Percentiles rank a stretch among this genome's conserved stretches.
Conservation (phyloP, 2,329 filamentous ascomycete genomes). For the Celoporthe dispersa region DNA sequence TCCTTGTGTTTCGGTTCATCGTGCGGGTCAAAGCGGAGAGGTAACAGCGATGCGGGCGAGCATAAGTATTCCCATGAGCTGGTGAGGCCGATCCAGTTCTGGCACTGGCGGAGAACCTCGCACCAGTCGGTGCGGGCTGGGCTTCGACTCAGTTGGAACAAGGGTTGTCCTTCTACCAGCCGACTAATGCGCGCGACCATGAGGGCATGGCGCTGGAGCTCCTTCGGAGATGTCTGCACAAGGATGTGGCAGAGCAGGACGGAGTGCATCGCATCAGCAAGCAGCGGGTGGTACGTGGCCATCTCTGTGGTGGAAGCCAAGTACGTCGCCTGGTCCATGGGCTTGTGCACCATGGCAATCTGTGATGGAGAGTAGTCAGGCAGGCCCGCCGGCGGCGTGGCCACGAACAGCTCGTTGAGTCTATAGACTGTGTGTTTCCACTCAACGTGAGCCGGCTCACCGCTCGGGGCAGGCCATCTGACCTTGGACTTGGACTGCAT, state of each 20-base stretch:
- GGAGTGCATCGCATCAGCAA: conserved; percentile 78
- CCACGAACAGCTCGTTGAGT: conserved; percentile 70
- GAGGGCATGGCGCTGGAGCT: conserved; percentile 78
- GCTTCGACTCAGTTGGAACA: conserved; percentile 74
- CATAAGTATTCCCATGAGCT: conserved; percentile 75
- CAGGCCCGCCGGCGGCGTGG: conserved; percentile 67
- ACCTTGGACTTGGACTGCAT: conserved; percentile 57
- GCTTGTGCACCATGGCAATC: conserved; percentile 38
- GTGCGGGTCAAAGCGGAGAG: conserved; percentile 6
- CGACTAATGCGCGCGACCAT: conserved; percentile 78
- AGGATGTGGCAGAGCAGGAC: conserved; percentile 80
- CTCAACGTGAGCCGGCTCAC: conserved; percentile 21
- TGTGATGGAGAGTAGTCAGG: conserved; percentile 66
- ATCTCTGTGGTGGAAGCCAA: conserved; percentile 55
- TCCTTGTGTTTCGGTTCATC: conserved; percentile 32
- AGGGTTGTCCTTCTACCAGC: conserved; percentile 77
- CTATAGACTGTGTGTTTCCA: conserved; percentile 48
- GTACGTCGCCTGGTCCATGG: conserved; percentile 35
- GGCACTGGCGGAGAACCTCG: conserved; percentile 69
- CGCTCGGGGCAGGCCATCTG: conserved; percentile 42
- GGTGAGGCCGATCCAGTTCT: conserved; percentile 71
- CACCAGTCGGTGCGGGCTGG: conserved; percentile 80
- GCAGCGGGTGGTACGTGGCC: conserved; percentile 79
- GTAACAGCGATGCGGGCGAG: conserved; percentile 55
- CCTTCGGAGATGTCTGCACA: conserved; percentile 76